Evolutionary conservation across 2,329 filamentous ascomycete genomes (phyloP).

Genomic region (Decorospora gaudefroyi): DNA sequence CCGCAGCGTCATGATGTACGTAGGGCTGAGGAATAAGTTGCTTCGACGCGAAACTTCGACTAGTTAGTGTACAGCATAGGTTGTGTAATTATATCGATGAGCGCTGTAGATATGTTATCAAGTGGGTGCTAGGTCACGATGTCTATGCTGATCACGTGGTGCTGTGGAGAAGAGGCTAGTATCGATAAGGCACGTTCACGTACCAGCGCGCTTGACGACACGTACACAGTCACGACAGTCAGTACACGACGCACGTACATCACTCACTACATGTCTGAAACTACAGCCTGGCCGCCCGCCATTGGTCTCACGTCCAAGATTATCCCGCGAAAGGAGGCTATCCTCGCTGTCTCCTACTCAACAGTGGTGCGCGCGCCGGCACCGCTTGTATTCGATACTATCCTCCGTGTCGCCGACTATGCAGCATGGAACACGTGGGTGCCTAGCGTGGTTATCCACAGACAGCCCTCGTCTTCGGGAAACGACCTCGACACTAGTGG

Average conservation of each 20-base stretch:
- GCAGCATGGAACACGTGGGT: constrained; percentile 28
- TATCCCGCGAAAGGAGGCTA: constrained; percentile 12
- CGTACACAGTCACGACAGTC: neutral
- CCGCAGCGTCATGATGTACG: too few species aligned
- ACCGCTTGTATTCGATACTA: constrained; percentile 21
- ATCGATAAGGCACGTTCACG: neutral
- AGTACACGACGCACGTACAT: neutral
- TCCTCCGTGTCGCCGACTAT: constrained; percentile 24
- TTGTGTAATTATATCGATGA: neutral
- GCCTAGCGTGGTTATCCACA: constrained; percentile 16
- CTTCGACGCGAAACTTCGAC: neutral
- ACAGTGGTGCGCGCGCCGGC: constrained; percentile 21
- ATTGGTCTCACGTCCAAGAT: constrained; percentile 15
- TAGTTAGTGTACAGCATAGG: neutral
- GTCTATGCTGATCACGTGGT: neutral
- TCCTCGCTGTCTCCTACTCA: constrained; percentile 11
- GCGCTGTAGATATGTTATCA: neutral
- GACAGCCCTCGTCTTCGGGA: constrained; percentile 10
- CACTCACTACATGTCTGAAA: constrained; percentile 5
- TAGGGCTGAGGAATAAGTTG: too few species aligned
- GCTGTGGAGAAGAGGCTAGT: neutral
- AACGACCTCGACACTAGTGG: neutral
- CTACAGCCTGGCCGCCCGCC: constrained; percentile 14
- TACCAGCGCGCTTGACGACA: neutral
- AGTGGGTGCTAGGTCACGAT: neutral